These are phyloP conservation scores for Leishmania major DNA, from an alignment of 208 protist genomes.

Conservation along the genomic window DNA sequence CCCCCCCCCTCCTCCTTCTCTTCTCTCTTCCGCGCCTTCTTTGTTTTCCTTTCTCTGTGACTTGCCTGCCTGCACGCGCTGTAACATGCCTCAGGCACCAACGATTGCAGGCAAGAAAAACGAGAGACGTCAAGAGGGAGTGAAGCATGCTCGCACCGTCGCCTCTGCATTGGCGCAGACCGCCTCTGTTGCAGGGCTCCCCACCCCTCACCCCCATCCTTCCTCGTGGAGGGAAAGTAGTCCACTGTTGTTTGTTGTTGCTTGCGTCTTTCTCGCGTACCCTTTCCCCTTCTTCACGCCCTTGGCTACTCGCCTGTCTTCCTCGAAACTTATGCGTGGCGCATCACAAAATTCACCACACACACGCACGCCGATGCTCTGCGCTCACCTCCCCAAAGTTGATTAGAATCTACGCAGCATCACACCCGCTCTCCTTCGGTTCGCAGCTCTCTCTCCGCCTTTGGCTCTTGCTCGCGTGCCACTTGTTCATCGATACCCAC, in stretches of 20 bases:
- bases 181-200: background rate
- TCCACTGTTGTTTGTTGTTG: background rate
- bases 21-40: background rate
- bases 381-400: background rate
- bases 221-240: background rate
- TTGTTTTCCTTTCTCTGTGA: background rate
- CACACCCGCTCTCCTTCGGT: background rate
- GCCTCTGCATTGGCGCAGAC: background rate
- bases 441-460: slow-evolving; percentile 1
- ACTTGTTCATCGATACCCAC: background rate
- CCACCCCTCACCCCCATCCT: background rate
- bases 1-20: background rate
- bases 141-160: background rate
- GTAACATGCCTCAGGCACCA: background rate
- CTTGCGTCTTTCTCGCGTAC: background rate
- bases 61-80: background rate
- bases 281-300: background rate
- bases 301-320: background rate
- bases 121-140: background rate
- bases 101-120: no score
- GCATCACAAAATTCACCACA: background rate
- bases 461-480: background rate
- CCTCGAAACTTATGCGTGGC: background rate
- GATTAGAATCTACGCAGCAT: background rate
- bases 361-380: background rate